Evolutionary conservation across 2,329 filamentous ascomycete genomes (phyloP).

Genomic region (Aspergillus brunneoviolaceus): DNA sequence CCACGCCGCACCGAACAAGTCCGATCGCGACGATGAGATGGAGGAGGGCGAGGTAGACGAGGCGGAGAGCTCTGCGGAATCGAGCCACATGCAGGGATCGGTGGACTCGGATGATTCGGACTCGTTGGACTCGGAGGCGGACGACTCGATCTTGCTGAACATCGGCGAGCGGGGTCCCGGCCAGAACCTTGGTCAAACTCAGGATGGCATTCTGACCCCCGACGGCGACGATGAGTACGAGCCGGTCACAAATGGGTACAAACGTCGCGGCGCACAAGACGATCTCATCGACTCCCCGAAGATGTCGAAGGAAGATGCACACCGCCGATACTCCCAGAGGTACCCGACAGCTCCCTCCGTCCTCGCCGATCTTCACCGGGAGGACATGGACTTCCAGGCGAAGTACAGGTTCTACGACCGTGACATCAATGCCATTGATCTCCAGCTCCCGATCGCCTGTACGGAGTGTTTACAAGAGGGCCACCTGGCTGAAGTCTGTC

Average conservation of each 20-base stretch:
- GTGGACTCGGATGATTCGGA: slow-evolving; percentile 34
- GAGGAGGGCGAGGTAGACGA: slow-evolving; percentile 33
- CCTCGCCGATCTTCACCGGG: slow-evolving; percentile 38
- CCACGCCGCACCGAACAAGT: slow-evolving; percentile 9
- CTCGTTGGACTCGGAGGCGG: slow-evolving; percentile 37
- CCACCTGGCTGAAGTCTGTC: slow-evolving; percentile 45
- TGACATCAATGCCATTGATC: slow-evolving; percentile 39
- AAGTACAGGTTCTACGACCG: slow-evolving; percentile 43
- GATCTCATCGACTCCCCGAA: slow-evolving; percentile 4
- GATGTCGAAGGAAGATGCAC: slow-evolving; percentile 36
- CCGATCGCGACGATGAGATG: slow-evolving; percentile 14
- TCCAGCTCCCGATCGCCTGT: slow-evolving; percentile 43
- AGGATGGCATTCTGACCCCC: slow-evolving; percentile 9
- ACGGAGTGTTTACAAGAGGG: slow-evolving; percentile 44
- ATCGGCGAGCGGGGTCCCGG: slow-evolving; percentile 26
- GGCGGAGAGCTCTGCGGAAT: slow-evolving; percentile 16
- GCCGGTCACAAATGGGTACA: slow-evolving; percentile 19
- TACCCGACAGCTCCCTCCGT: slow-evolving; percentile 35
- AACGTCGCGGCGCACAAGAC: slow-evolving; percentile 2
- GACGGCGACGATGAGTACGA: slow-evolving; percentile 23
- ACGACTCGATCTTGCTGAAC: slow-evolving; percentile 46
- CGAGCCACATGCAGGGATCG: slow-evolving; percentile 19
- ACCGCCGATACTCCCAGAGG: slow-evolving; percentile 33
- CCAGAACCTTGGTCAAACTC: slow-evolving; percentile 11
- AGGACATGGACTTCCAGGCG: slow-evolving; percentile 43